Conservation (phyloP, 257 asterid genomes). For the Nicotiana benthamiana region DNA sequence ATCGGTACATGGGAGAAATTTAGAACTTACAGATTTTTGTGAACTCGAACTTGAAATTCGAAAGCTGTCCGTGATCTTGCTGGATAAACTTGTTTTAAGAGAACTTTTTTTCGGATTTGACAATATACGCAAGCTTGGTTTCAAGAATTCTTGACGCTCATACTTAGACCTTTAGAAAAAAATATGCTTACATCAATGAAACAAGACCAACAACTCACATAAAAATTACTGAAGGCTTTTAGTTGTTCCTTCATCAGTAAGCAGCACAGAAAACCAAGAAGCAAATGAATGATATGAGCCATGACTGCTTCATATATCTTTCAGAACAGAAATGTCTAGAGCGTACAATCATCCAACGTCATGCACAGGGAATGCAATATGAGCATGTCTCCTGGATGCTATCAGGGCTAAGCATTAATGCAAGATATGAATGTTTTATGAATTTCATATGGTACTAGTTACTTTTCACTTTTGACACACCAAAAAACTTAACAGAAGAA, state of each 20-base stretch:
- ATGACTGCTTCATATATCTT: neutral
- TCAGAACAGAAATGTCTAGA: neutral
- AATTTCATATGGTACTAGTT: neutral
- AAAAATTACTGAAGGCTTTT: neutral
- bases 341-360: neutral
- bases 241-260: neutral
- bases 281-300: neutral
- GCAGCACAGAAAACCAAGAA: neutral
- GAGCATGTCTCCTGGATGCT: neutral
- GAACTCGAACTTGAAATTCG: slow-evolving; percentile 53
- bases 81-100: slow-evolving; percentile 65
- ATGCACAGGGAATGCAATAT: neutral
- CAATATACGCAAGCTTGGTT: slow-evolving; percentile 87
- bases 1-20: neutral
- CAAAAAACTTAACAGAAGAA: neutral
- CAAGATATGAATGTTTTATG: neutral
- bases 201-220: neutral
- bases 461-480: neutral
- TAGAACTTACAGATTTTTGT: slow-evolving; percentile 43
- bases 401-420: neutral
- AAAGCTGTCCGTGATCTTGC: slow-evolving; percentile 56
- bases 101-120: slow-evolving; percentile 47
- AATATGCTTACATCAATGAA: slow-evolving; percentile 6
- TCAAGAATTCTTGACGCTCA: slow-evolving; percentile 84
- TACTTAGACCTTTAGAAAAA: slow-evolving; percentile 63